Base-by-base conservation (phyloP, 2,329 filamentous ascomycete genomes). In the Reticulascus tulasneorum region DNA sequence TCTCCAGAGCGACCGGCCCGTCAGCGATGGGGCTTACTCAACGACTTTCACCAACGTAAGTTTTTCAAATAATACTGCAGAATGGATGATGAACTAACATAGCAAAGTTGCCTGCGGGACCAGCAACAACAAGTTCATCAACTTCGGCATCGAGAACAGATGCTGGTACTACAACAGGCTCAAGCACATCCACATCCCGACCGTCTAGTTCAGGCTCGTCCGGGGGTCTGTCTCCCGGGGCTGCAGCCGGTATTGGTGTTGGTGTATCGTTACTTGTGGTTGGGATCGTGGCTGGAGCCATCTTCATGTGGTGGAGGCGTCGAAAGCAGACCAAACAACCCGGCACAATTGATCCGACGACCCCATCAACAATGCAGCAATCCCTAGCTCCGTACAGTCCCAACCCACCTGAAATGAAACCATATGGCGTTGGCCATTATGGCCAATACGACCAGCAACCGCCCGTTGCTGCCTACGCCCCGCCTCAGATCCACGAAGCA, bases 11-110 rank as follows among this genome's bases (percentile, higher is more conserved):
- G 50, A 47, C 1, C 47, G 44, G 2, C 22, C 48, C 1, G 51
- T 63, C 0, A 37, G 62, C 20, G 54, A 62, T 11, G 50, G 49
- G 1, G 55, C 51, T 3, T 62, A 53, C 27, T 60, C 55, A 1
- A 63, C 59, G 0, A 45, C 50, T 8, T 60, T 56, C 15, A 50
- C 47, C 7, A 49, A 51, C 19, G 56, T 56, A 38, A 37, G 50
- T 34, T 13, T 9, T 20, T 15, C 7, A 22, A 17, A n/a, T 16
- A n/a, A 3, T 12, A n/a, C n/a, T n/a, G n/a, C n/a, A n/a, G 5
- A 13, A 15, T 6, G 13, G 17, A 9, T n/a, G 3, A 7, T 6
- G 7, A 15, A 11, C 2, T 9, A 17, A 15, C 6, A 17, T 11
- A 20, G 15, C 24, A 16, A 17, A 4, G 13, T 25, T 19, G 16